phyloP scores from a whole-genome alignment of 75 land plant genomes.

The Picea glauca region DNA sequence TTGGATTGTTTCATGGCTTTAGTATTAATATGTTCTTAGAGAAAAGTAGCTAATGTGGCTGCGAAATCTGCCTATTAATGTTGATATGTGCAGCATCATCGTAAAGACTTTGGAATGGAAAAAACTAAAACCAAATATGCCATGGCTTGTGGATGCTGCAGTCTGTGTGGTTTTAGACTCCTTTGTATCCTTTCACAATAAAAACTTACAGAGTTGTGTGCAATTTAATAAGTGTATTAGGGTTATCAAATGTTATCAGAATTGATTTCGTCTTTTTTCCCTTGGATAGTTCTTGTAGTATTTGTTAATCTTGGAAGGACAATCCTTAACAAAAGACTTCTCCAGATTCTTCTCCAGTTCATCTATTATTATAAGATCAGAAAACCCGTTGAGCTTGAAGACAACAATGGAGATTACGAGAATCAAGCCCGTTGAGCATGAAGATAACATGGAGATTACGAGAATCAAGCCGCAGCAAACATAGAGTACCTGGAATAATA shows the following conservation, averaged over 20 bases:
- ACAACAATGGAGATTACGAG: not conserved
- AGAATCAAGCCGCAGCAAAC: too few species aligned
- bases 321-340: not conserved
- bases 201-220: not conserved
- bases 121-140: conserved; percentile 61
- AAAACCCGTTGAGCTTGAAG: not conserved
- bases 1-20: not conserved
- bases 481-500: too few species aligned
- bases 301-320: not conserved
- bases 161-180: conserved; percentile 73
- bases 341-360: not conserved
- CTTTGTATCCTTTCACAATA: conserved; percentile 63
- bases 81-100: conserved; percentile 53
- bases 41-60: too few species aligned
- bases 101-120: conserved; percentile 62
- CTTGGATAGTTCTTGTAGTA: not conserved
- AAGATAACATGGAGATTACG: too few species aligned
- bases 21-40: not conserved
- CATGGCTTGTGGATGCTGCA: conserved; percentile 91
- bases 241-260: not conserved
- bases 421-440: not conserved
- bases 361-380: not conserved
- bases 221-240: not conserved
- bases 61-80: not conserved
- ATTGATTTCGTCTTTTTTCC: not conserved